A percentile compares a stretch with the other conserved stretches of the same genome.
phyloP scores from a whole-genome alignment of 306 rosid genomes.

The Sechiopsis laciniata region DNA sequence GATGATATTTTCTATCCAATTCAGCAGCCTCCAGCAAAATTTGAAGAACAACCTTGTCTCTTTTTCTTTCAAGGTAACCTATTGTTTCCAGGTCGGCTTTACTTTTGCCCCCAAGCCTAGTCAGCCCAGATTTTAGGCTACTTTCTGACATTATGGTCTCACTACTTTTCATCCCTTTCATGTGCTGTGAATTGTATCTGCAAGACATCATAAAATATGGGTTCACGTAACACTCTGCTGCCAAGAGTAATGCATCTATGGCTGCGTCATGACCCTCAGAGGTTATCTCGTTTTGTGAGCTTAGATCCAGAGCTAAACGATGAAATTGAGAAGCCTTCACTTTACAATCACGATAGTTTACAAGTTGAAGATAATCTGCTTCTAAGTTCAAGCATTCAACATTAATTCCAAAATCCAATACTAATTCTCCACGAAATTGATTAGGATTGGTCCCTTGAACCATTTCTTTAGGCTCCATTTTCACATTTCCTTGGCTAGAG shows the following conservation, averaged over 20 bases:
- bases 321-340: conserved; percentile 80
- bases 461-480: conserved; percentile 44
- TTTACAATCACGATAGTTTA: conserved; percentile 60
- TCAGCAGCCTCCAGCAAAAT: conserved; percentile 85
- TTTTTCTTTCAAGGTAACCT: conserved; percentile 59
- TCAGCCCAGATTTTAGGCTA: conserved; percentile 34
- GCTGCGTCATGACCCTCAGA: conserved; percentile 89
- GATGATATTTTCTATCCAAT: conserved; percentile 59
- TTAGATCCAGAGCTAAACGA: conserved; percentile 72
- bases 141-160: conserved; percentile 31
- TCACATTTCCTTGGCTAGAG: conserved; percentile 37
- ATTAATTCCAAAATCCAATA: conserved; percentile 50
- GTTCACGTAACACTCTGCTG: conserved; percentile 91
- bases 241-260: conserved; percentile 81
- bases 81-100: conserved; percentile 49
- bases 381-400: conserved; percentile 61
- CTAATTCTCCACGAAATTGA: conserved; percentile 35
- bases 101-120: conserved; percentile 41
- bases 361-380: conserved; percentile 79
- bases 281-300: conserved; percentile 55
- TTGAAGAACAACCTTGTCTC: conserved; percentile 73
- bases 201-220: conserved; percentile 70
- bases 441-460: conserved; percentile 34
- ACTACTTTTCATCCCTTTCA: conserved; percentile 32
- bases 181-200: conserved; percentile 40